Evolutionary conservation across 148 eudicot species (phyloP), one percentile per base, ranked within the genome.

Genomic region (Chenopodium formosanum): DNA sequence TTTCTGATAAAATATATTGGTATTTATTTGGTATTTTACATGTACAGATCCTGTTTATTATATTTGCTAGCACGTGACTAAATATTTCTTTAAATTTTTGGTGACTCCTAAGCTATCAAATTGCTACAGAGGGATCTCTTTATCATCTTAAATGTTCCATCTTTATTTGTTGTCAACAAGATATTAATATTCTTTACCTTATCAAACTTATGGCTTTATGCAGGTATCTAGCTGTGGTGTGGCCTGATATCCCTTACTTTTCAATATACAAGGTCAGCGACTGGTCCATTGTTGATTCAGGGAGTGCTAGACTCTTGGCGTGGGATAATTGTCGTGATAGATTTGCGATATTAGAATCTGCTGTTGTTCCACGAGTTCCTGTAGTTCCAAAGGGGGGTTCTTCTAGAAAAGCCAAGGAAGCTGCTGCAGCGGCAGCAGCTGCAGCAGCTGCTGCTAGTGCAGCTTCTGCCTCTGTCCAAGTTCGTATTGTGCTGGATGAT

Each of bases 241-340:
- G 99, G 99, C 98, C 99, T 53, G 99, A 96, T 89, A 90, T 96
- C 78, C 98, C 99, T 73, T 96, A 90, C 84, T 96, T 96, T 85
- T 92, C 99, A 76, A 78, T 96, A 85, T 94, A 90, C 87, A 94
- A 92, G 87, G 99, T 94, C 82, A 91, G 97, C 82, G 95, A 96
- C 79, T 94, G 99, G 99, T 91, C 99, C 31, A 85, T 96, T 22
- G 97, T 94, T 83, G 98, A 94, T 87, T 96, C 99, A 67, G 99
- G 99, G 48, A 91, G 98, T 86, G 99, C 98, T 34, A 90, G 97
- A 85, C 94, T 92, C 75, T 87, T 96, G 87, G 98, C 98, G 83
- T 96, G 99, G 99, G 99, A 96, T 86, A 88, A 92, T 19, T 96
- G 99, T 85, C 88, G 93, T 83, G 99, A 96, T 78, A 88, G 97